Percentiles rank a stretch among this genome's conserved stretches.
These are phyloP conservation scores for Chrysanthemum seticuspe DNA, from an alignment of 129 eudicot species.

Conservation along the genomic window DNA sequence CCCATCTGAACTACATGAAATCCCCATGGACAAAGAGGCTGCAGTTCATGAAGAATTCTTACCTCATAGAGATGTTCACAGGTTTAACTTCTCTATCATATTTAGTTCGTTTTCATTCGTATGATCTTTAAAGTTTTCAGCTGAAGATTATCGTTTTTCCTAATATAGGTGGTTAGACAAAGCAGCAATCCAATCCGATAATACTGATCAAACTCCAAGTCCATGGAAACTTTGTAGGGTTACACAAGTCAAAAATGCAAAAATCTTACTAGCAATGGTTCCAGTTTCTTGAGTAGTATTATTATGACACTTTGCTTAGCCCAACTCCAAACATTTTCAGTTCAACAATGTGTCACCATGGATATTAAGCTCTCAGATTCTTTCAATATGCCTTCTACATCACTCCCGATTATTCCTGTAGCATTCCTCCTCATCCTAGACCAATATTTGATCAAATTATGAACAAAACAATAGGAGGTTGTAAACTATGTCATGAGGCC, in stretches of 20 bases:
- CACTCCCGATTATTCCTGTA: slow-evolving; percentile 65
- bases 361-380: slow-evolving; percentile 52
- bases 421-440: slow-evolving; percentile 37
- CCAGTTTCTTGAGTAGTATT: slow-evolving; percentile 58
- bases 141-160: not conserved
- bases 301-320: slow-evolving; percentile 79
- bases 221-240: slow-evolving; percentile 83
- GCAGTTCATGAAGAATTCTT: slow-evolving; percentile 44
- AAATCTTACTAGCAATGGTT: slow-evolving; percentile 59
- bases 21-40: slow-evolving; percentile 55
- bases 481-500: too few relatives aligned
- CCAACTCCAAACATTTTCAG: slow-evolving; percentile 70
- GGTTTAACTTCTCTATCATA: slow-evolving; percentile 28
- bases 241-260: slow-evolving; percentile 89
- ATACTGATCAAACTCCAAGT: slow-evolving; percentile 20
- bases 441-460: too few relatives aligned
- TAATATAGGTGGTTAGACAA: slow-evolving; percentile 62
- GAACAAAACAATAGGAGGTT: too few relatives aligned
- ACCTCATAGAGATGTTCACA: slow-evolving; percentile 63
- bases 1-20: slow-evolving; percentile 47
- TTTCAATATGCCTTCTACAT: slow-evolving; percentile 65
- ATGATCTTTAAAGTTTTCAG: not conserved
- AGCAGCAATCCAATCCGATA: slow-evolving; percentile 58
- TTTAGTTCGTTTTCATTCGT: not conserved
- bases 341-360: slow-evolving; percentile 80